Conservation (phyloP, 2,329 filamentous ascomycete species). For the Ophiostoma triangulosporum region DNA sequence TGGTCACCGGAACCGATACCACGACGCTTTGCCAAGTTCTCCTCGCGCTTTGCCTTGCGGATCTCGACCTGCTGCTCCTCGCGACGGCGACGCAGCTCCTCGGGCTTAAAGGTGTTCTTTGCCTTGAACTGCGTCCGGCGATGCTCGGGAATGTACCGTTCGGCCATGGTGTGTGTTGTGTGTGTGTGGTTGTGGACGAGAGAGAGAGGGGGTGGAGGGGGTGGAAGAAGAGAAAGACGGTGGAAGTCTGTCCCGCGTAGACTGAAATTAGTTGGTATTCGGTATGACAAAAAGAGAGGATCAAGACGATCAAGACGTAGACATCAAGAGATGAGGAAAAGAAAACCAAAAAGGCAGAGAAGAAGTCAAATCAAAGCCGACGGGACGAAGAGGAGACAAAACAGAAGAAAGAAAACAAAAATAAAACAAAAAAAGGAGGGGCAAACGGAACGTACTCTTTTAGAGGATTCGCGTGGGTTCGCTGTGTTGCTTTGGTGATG, state of each 20-base stretch:
- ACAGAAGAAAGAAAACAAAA: background rate
- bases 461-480: constrained; percentile 4
- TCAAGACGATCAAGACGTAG: too few relatives aligned
- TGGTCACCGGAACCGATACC: constrained; percentile 75
- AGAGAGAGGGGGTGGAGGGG: background rate
- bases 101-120: constrained; percentile 97
- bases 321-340: background rate
- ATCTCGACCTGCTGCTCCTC: constrained; percentile 99
- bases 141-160: constrained; percentile 98
- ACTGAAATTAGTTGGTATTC: background rate
- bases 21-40: constrained; percentile 96
- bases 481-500: constrained; percentile 11
- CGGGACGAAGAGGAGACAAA: background rate
- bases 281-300: too few relatives aligned
- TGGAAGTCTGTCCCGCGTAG: background rate
- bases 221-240: background rate
- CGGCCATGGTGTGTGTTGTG: constrained; percentile 59
- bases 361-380: too few relatives aligned
- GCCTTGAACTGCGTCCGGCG: constrained; percentile 99
- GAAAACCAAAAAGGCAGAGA: background rate
- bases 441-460: constrained; percentile 1
- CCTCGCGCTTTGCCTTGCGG: constrained; percentile 94
- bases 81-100: constrained; percentile 93
- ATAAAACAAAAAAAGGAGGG: background rate
- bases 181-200: constrained; percentile 5